These are phyloP conservation scores for Vitis hybrid DNA, from an alignment of 177 flowering plant species.

Conservation along the genomic window DNA sequence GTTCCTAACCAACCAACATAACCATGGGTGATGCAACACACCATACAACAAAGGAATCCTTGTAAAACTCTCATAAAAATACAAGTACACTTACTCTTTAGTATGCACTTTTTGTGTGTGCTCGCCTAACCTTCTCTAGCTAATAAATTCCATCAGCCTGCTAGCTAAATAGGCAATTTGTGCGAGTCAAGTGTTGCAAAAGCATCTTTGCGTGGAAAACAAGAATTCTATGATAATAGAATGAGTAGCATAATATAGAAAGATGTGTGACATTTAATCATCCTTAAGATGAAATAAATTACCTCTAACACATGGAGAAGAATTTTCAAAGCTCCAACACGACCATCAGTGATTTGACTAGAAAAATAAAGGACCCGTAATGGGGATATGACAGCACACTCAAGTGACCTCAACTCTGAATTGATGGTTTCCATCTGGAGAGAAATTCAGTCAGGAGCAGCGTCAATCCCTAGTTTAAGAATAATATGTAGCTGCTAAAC, in stretches of 20 bases:
- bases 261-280: not conserved
- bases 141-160: too few species aligned
- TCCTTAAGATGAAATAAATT: slow-evolving; percentile 10
- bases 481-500: not conserved
- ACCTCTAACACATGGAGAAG: slow-evolving; percentile 98
- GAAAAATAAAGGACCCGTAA: slow-evolving; percentile 65
- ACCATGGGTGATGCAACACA: too few species aligned
- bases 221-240: not conserved
- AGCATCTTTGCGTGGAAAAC: too few species aligned
- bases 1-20: too few species aligned
- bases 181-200: too few species aligned
- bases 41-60: too few species aligned
- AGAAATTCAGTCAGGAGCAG: slow-evolving; percentile 8
- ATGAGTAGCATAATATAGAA: not conserved
- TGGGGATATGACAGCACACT: slow-evolving; percentile 82
- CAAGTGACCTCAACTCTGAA: slow-evolving; percentile 55
- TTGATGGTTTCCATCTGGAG: slow-evolving; percentile 31
- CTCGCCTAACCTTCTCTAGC: too few species aligned
- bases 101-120: too few species aligned
- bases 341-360: slow-evolving; percentile 66
- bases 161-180: too few species aligned
- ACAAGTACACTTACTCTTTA: too few species aligned
- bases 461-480: not conserved
- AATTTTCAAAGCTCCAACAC: slow-evolving; percentile 82
- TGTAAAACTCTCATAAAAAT: too few species aligned